These are phyloP conservation scores for Geranium incanum DNA, from an alignment of 441 rosid genomes.

Conservation along the genomic window DNA sequence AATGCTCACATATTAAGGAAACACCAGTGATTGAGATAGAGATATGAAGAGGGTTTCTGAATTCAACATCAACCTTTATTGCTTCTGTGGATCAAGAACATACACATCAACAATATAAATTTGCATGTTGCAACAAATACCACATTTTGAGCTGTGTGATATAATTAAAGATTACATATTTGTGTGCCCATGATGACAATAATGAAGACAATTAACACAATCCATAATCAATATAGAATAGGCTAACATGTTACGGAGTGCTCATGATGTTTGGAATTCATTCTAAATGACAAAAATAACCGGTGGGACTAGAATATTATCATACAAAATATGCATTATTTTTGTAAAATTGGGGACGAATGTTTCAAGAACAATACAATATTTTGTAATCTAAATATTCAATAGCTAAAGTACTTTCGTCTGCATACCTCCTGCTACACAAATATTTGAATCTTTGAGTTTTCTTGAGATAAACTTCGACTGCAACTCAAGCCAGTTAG, in stretches of 20 bases:
- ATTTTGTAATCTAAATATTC: conserved; percentile 6
- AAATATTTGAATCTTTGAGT: conserved; percentile 66
- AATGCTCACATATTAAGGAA: conserved; percentile 75
- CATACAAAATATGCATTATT: conserved; percentile 4
- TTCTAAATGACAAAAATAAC: background rate
- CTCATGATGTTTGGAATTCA: background rate
- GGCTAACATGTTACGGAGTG: background rate
- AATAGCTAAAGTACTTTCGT: conserved; percentile 31
- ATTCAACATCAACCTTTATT: conserved; percentile 62
- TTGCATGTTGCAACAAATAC: background rate
- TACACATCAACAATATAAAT: background rate
- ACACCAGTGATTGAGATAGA: conserved; percentile 62
- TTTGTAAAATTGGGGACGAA: background rate
- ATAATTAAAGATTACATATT: background rate
- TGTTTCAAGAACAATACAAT: background rate
- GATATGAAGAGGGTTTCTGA: conserved; percentile 73
- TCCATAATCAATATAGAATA: background rate
- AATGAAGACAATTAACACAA: conserved; percentile 2
- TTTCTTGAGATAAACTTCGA: conserved; percentile 62
- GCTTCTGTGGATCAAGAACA: conserved; percentile 54
- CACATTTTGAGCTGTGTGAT: background rate
- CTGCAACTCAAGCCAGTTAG: conserved; percentile 95
- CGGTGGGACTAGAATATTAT: background rate
- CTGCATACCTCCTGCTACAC: conserved; percentile 98
- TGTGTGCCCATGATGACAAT: background rate